Evolutionary conservation across 495 filamentous ascomycete species (phyloP), one percentile per base, ranked within the genome.

Genomic region (Trichodelitschia bisporula): DNA sequence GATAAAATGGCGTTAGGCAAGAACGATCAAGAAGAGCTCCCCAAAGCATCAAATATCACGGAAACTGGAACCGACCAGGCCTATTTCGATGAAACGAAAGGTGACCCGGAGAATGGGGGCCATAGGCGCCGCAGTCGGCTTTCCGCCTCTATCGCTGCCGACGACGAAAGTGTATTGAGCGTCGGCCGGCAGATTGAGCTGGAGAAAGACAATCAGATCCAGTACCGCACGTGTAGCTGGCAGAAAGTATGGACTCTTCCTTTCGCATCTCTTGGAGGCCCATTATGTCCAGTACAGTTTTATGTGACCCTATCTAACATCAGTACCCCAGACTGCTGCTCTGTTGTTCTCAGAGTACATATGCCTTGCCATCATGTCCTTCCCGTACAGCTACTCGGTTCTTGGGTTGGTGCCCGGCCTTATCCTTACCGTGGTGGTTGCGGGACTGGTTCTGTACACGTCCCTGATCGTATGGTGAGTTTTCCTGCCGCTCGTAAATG

Each of bases 361-460:
- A 30, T 89, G 78, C 51, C 49, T 90, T 57, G 78, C 79, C 21
- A 90, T 89, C 42, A 90, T 90, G 79, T 83, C 75, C 14, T 89
- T 89, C 44, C 79, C 79, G 1, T 86, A 72, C 58, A 83, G 77
- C 0, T 90, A 90, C 52, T 77, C 77, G 4, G 56, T 80, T 20
- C 61, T 90, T 14, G 79, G 79, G 6, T 60, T 90, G 16, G 76
- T 86, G n/a, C 79, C 79, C 0, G 78, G 78, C 25, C 46, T 90
- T 36, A 83, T 90, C 36, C 43, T 86, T 39, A 90, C 79, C 0
- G 58, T 77, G 2, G 64, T 79, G 17, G 62, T 78, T 30, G 77
- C 79, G 4, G 59, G 42, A 12, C 42, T 77, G 14, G 79, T 90
- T 5, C 50, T 86, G 9, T 90, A 90, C 42, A 90, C 79, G 0